These are phyloP conservation scores for Arachis hypogaea DNA, from an alignment of 306 rosid genomes.

Conservation along the genomic window DNA sequence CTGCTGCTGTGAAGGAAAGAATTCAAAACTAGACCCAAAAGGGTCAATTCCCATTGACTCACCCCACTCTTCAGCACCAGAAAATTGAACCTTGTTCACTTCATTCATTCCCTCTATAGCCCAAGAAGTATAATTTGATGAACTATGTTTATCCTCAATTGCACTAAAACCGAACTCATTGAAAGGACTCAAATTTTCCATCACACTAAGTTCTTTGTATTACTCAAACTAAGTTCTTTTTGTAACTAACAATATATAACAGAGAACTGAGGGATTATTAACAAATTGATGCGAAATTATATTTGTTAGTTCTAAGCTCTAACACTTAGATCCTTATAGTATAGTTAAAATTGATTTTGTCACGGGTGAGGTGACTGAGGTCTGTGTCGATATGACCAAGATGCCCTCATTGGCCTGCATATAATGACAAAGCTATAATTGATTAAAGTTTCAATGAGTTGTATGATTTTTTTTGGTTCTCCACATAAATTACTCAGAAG, in stretches of 20 bases:
- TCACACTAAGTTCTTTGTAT: constrained; percentile 11
- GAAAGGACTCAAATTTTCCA: constrained; percentile 45
- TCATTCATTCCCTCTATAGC: constrained; percentile 20
- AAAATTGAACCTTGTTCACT: constrained; percentile 29
- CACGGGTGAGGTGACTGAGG: constrained; percentile 6
- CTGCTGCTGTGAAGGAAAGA: constrained; percentile 38
- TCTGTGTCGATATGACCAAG: constrained; percentile 24
- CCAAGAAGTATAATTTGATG: constrained; percentile 39
- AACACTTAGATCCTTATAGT: constrained; percentile 12
- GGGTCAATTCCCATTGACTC: constrained; percentile 38
- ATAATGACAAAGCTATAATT: not conserved
- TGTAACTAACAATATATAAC: constrained; percentile 6
- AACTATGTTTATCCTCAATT: constrained; percentile 42
- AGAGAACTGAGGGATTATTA: not conserved
- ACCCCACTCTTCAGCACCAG: constrained; percentile 31
- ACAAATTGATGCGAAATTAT: constrained; percentile 17
- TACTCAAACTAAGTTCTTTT: not conserved
- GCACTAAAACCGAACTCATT: constrained; percentile 30
- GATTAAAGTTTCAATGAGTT: not conserved
- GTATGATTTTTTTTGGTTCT: not conserved
- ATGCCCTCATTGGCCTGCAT: constrained; percentile 29
- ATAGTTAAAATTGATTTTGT: constrained; percentile 36
- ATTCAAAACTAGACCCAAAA: constrained; percentile 34
- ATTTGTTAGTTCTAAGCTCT: constrained; percentile 6
- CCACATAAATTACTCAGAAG: not conserved